Conservation (phyloP, 148 eudicot genomes). For the Agrostemma githago region DNA sequence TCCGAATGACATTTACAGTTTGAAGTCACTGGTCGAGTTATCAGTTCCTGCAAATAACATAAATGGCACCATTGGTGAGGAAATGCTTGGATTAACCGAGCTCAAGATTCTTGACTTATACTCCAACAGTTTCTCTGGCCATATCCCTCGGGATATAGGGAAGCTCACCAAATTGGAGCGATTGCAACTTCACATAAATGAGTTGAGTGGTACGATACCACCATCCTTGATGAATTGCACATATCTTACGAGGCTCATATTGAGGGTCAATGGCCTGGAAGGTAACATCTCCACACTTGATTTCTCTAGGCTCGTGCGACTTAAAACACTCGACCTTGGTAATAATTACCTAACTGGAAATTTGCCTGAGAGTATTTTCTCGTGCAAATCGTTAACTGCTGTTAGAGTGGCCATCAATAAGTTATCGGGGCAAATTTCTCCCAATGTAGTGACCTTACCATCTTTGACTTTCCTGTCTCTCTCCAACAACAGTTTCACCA, state of each 20-base stretch:
- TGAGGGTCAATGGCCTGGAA: conserved; percentile 56
- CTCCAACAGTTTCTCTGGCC: conserved; percentile 48
- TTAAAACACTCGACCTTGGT: conserved; percentile 64
- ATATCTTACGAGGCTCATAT: conserved; percentile 42
- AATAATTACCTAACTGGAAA: conserved; percentile 57
- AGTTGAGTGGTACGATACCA: conserved; percentile 57
- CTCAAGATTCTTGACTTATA: conserved; percentile 47
- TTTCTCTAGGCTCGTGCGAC: conserved; percentile 52
- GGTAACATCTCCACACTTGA: conserved; percentile 66
- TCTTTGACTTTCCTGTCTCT: conserved; percentile 72
- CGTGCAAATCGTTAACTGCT: conserved; percentile 65
- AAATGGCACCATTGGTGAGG: conserved; percentile 38
- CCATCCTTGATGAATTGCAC: conserved; percentile 66
- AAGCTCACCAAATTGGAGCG: conserved; percentile 53
- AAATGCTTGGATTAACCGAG: conserved; percentile 41
- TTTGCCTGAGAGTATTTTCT: conserved; percentile 58
- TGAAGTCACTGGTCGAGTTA: conserved; percentile 38
- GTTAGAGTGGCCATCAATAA: conserved; percentile 59
- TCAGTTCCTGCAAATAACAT: conserved; percentile 61
- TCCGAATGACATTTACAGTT: conserved; percentile 44
- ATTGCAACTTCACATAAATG: conserved; percentile 62
- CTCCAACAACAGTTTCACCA: conserved; percentile 63
- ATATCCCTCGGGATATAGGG: conserved; percentile 54
- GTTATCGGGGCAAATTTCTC: conserved; percentile 54
- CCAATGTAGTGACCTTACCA: conserved; percentile 37